Base-by-base conservation (phyloP, 768 basidiomycete species). In the Pulveroboletus ravenelii region DNA sequence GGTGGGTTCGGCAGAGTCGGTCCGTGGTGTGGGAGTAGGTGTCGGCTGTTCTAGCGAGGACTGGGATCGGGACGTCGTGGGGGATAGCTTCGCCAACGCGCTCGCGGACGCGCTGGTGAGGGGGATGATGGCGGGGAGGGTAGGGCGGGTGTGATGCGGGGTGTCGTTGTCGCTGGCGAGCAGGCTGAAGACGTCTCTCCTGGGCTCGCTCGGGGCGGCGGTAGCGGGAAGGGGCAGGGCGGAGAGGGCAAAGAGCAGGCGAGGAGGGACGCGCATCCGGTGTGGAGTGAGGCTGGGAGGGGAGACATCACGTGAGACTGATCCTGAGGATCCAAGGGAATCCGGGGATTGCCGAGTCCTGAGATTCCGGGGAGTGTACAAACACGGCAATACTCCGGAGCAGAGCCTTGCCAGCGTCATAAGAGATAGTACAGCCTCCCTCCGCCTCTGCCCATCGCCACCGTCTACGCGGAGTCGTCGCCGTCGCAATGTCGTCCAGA, bases 401-500 rank as follows among this genome's bases (percentile, higher is more conserved):
- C 15, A 35, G 5, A 12, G 17, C 10, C 47, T 14, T 38, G 31
- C n/a, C n/a, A n/a, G 54, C 60, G 44, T 52, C 61, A 52, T 49
- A 44, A 31, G 27, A 23, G 8, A 7, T 36, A n/a, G 10, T 3
- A 27, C 25, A 12, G 31, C 31, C 10, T 13, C 23, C 13, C 29
- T 4, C 18, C 30, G 30, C 15, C 43, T 15, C 6, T 15, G 14
- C 36, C 43, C 41, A 44, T 53, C 52, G 14, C 48, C 59, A 31
- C 45, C 50, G 17, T 8, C 57, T 23, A 41, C 49, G 46, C n/a
- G 25, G 25, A 27, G 25, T 27, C 15, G 25, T 27, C 15, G 20
- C 12, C 1, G 6, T 41, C 40, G 40, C 32, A 35, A 41, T 89
- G 87, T 83, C 88, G 13, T 73, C 77, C 18, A 74, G 85, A 67